Evolutionary conservation across 371 early-diverging fungal species (phyloP), one percentile per base, ranked within the genome.

Genomic region (Chytridium lagenaria): DNA sequence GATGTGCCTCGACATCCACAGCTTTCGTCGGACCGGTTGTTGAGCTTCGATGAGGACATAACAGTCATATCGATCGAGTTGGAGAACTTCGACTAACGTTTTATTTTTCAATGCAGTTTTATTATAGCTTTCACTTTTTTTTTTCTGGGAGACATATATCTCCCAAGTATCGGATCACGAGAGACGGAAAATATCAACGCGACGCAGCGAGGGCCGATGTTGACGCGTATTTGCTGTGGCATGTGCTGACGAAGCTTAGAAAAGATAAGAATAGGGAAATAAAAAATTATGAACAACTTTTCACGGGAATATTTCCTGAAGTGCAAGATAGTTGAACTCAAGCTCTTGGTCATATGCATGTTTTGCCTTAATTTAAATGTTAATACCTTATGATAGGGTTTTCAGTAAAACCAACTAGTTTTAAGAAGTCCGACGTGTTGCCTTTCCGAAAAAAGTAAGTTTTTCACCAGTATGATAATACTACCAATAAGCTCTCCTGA

Each of bases 401-500:
- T n/a, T n/a, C n/a, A n/a, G n/a, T 23, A 57, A 16, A 19, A 40
- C 71, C 49, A n/a, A 72, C 72, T 30, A 72, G 52, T 39, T 36
- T 23, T 16, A 72, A 38, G 40, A 52, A 72, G 26, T 72, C 72
- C 12, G 50, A 34, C 38, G 72, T 59, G 31, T 72, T 67, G 38
- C 73, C 73, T 44, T 7, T 44, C 7, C 44, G 12, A 44, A 44
- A 44, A 19, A 44, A 44, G 44, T 12, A n/a, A n/a, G n/a, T n/a
- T n/a, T n/a, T n/a, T n/a, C n/a, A 44, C 44, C 44, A 12, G 19
- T 12, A 44, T 44, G 44, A 44, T 44, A 44, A 44, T 44, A 7
- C 19, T 44, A 44, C 44, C 44, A 59, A 73, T 73, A 19, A 73
- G 49, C 49, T 73, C 73, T 2, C 73, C 73, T 23, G 68, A 57